Evolutionary conservation across 768 basidiomycete genomes (phyloP).

Genomic region (Leccinellum albellum): DNA sequence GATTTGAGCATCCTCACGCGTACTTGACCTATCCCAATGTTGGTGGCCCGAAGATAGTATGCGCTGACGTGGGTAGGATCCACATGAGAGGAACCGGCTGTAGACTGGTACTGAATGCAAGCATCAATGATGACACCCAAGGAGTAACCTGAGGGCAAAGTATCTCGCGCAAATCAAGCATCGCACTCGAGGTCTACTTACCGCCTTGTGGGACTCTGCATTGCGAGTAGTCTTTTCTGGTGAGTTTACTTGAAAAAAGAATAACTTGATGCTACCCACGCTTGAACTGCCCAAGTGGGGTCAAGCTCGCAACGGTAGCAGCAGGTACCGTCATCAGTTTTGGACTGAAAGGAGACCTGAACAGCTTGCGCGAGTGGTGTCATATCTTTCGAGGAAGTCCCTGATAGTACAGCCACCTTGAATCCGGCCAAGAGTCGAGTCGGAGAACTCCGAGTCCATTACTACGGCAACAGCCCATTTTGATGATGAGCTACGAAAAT

Average conservation of each 20-base stretch:
- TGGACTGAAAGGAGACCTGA: slow-evolving; percentile 16
- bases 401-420: neutral
- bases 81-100: slow-evolving; percentile 36
- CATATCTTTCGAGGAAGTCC: too few species aligned
- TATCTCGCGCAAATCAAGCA: neutral
- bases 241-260: neutral
- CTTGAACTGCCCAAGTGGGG: slow-evolving; percentile 41
- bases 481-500: too few species aligned
- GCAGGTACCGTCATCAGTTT: slow-evolving; percentile 18
- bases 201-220: slow-evolving; percentile 55
- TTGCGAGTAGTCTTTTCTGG: too few species aligned
- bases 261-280: slow-evolving; percentile 31
- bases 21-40: slow-evolving; percentile 42
- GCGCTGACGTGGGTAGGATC: slow-evolving; percentile 62
- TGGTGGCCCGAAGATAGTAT: slow-evolving; percentile 51
- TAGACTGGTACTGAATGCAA: slow-evolving; percentile 47
- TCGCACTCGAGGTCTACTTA: slow-evolving; percentile 15
- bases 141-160: slow-evolving; percentile 48
- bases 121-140: slow-evolving; percentile 54
- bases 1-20: slow-evolving; percentile 44
- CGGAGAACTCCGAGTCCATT: too few species aligned
- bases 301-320: slow-evolving; percentile 37
- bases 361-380: slow-evolving; percentile 21
- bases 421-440: too few species aligned
- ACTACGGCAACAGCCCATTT: too few species aligned